Evolutionary conservation across 495 filamentous ascomycete species (phyloP).

Genomic region (Margaritispora aquatica): DNA sequence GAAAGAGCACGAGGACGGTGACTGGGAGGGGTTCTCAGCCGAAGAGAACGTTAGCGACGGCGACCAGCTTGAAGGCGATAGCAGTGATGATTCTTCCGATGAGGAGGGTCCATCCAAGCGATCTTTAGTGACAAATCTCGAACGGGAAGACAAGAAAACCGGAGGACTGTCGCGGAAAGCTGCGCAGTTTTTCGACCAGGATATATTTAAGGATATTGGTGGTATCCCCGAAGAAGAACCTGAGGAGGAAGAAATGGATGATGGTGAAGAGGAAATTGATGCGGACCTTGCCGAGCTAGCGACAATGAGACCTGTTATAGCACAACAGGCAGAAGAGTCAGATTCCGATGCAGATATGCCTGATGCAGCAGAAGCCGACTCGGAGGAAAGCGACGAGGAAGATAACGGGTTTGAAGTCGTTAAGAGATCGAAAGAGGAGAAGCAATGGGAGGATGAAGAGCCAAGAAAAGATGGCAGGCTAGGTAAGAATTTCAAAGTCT

Average conservation of each 20-base stretch:
- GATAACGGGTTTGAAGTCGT: constrained; percentile 50
- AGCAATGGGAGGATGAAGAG: constrained; percentile 64
- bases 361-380: constrained; percentile 27
- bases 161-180: constrained; percentile 73
- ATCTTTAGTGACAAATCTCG: constrained; percentile 46
- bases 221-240: constrained; percentile 45
- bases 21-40: constrained; percentile 88
- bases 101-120: constrained; percentile 33
- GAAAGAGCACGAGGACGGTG: constrained; percentile 74
- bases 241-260: constrained; percentile 35
- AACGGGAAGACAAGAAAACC: constrained; percentile 35
- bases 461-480: constrained; percentile 61
- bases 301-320: constrained; percentile 15
- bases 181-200: constrained; percentile 86
- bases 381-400: constrained; percentile 37
- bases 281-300: constrained; percentile 24
- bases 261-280: constrained; percentile 47
- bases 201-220: constrained; percentile 80
- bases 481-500: constrained; percentile 37
- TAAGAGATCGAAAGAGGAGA: constrained; percentile 43
- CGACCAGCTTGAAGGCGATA: constrained; percentile 46
- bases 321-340: constrained; percentile 28
- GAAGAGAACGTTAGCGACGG: constrained; percentile 51
- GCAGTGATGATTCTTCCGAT: constrained; percentile 48
- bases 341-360: constrained; percentile 33